A percentile compares a stretch with the other conserved stretches of the same genome.
Evolutionary conservation across 2,329 filamentous ascomycete genomes (phyloP).

Genomic region (Aureobasidium namibiae): DNA sequence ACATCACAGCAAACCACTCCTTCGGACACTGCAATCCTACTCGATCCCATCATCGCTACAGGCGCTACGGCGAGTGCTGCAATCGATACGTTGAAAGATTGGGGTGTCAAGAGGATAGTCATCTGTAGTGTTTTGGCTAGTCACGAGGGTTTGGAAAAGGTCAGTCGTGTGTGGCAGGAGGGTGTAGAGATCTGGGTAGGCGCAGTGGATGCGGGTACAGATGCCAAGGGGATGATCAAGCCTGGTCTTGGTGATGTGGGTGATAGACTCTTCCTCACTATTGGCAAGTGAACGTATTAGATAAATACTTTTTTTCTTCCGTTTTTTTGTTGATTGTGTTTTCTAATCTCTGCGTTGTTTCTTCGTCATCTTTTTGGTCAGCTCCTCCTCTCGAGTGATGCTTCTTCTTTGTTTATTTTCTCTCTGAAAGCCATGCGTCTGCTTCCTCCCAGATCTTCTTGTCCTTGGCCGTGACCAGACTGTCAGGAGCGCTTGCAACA

Average conservation of each 20-base stretch:
- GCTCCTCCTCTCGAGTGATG: not conserved
- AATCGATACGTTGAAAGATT: conserved; percentile 80
- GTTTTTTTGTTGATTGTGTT: not conserved
- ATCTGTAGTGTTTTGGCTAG: conserved; percentile 70
- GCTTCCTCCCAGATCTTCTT: conserved; percentile 44
- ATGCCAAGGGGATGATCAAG: conserved; percentile 78
- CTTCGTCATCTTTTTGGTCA: not conserved
- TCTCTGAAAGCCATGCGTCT: conserved; percentile 12
- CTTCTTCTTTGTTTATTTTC: conserved; percentile 10
- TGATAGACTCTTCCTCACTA: conserved; percentile 78
- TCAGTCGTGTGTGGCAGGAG: conserved; percentile 70
- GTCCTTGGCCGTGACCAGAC: conserved; percentile 35
- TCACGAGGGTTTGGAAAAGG: conserved; percentile 58
- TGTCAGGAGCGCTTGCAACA: conserved; percentile 46
- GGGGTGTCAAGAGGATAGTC: conserved; percentile 78
- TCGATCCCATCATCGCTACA: conserved; percentile 91
- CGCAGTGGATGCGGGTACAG: conserved; percentile 65
- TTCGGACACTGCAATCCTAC: conserved; percentile 65
- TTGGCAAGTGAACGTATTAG: conserved; percentile 58
- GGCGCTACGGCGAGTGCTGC: conserved; percentile 84
- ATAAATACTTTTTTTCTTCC: not conserved
- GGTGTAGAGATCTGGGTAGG: conserved; percentile 75
- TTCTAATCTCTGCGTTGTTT: not conserved
- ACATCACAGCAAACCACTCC: conserved; percentile 30
- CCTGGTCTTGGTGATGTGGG: conserved; percentile 87